Conservation (phyloP, 306 rosid genomes). For the Fagus sylvatica region DNA sequence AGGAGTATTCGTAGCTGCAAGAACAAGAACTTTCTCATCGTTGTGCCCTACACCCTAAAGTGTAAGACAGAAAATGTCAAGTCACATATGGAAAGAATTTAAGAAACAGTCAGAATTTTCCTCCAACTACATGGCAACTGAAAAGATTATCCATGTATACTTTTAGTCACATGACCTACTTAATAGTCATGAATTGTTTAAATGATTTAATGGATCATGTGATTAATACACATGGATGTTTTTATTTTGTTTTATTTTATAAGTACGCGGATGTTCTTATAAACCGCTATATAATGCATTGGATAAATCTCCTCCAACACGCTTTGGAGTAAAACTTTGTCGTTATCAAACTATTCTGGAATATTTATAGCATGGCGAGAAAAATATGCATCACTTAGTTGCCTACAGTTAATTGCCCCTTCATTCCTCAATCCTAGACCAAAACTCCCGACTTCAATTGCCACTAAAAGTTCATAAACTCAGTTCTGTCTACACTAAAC, state of each 20-base stretch:
- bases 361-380: background rate
- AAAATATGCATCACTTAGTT: background rate
- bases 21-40: conserved; percentile 98
- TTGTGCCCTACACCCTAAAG: conserved; percentile 90
- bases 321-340: no score
- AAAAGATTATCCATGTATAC: no score
- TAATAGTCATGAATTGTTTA: no score
- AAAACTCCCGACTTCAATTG: background rate
- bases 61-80: conserved; percentile 26
- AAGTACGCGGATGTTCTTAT: no score
- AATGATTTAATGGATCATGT: no score
- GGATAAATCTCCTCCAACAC: no score
- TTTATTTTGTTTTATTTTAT: no score
- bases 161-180: no score
- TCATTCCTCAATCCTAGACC: background rate
- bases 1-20: conserved; percentile 98
- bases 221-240: no score
- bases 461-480: background rate
- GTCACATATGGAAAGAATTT: background rate
- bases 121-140: no score
- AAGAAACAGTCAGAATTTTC: no score
- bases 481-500: background rate
- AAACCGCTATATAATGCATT: no score
- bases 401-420: background rate
- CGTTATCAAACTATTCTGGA: background rate